phyloP scores from a whole-genome alignment of 768 basidiomycete species.

The Calocera viscosa region DNA sequence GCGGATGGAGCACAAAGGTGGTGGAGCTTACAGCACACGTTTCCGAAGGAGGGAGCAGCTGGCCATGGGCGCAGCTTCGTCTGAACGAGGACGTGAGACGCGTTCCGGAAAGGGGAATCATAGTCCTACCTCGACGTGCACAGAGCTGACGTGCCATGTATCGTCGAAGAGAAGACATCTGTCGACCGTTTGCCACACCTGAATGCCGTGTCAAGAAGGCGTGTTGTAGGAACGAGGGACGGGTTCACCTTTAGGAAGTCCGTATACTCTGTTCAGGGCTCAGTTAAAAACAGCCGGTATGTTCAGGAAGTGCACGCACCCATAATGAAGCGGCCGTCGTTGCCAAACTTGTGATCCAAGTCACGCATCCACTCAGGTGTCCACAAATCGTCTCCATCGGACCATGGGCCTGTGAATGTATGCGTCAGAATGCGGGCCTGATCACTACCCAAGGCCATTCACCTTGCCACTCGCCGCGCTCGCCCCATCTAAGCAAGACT shows the following conservation, averaged over 20 bases:
- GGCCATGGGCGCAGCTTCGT: background rate
- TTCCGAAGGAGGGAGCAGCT: background rate
- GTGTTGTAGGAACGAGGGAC: background rate
- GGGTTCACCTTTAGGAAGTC: background rate
- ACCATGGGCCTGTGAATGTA: constrained; percentile 31
- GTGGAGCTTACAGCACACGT: background rate
- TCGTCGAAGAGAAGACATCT: background rate
- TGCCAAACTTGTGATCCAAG: constrained; percentile 38
- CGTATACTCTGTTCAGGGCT: background rate
- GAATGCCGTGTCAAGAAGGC: background rate
- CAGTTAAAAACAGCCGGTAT: background rate
- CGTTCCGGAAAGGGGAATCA: background rate
- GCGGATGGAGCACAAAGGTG: background rate
- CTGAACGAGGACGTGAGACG: background rate
- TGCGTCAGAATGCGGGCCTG: background rate
- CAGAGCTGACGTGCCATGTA: background rate
- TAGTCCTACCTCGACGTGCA: background rate
- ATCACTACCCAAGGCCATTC: background rate
- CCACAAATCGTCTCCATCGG: constrained; percentile 48
- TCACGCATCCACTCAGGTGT: constrained; percentile 38
- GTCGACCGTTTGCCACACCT: background rate
- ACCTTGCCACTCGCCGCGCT: constrained; percentile 26
- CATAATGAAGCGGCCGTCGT: constrained; percentile 46
- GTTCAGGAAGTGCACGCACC: constrained; percentile 15
- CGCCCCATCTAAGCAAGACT: constrained; percentile 29